phyloP scores from a whole-genome alignment of 169 alveolate genomes.

The Plasmodium chabaudi region DNA sequence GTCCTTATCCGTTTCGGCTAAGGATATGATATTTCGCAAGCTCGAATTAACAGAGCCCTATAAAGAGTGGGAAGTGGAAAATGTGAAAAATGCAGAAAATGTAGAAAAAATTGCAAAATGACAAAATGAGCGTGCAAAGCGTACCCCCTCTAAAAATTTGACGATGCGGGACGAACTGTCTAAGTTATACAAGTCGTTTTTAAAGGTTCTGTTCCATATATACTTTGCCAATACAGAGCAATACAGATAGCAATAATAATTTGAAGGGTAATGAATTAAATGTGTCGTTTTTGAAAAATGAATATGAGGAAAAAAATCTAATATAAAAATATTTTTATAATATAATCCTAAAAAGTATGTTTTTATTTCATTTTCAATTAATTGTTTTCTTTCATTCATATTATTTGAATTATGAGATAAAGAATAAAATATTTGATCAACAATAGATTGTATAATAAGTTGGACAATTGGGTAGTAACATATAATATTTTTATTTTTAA shows the following conservation, averaged over 20 bases:
- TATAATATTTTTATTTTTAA: conserved; percentile 53
- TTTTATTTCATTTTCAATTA: conserved; percentile 62
- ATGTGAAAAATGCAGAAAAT: not conserved
- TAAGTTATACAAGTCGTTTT: conserved; percentile 7
- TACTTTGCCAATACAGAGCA: conserved; percentile 67
- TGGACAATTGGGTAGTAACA: conserved; percentile 64
- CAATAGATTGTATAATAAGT: conserved; percentile 59
- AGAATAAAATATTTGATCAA: conserved; percentile 74
- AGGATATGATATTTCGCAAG: conserved; percentile 49
- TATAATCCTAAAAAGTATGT: conserved; percentile 42
- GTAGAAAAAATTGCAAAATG: not conserved
- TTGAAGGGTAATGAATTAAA: conserved; percentile 84
- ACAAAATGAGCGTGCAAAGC: not conserved
- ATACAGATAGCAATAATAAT: conserved; percentile 83
- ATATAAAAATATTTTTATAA: conserved; percentile 49
- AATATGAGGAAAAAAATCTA: conserved; percentile 74
- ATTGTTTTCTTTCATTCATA: conserved; percentile 34
- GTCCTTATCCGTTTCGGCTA: conserved; percentile 45
- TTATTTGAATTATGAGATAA: conserved; percentile 24
- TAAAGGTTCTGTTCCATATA: conserved; percentile 64
- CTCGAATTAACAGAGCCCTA: conserved; percentile 74
- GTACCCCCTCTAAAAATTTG: conserved; percentile 51
- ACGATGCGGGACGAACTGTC: conserved; percentile 20
- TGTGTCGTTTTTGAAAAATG: conserved; percentile 84
- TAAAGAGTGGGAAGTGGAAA: not conserved